Conservation (phyloP, 2,329 filamentous ascomycete genomes). For the Colletotrichum tropicicola region DNA sequence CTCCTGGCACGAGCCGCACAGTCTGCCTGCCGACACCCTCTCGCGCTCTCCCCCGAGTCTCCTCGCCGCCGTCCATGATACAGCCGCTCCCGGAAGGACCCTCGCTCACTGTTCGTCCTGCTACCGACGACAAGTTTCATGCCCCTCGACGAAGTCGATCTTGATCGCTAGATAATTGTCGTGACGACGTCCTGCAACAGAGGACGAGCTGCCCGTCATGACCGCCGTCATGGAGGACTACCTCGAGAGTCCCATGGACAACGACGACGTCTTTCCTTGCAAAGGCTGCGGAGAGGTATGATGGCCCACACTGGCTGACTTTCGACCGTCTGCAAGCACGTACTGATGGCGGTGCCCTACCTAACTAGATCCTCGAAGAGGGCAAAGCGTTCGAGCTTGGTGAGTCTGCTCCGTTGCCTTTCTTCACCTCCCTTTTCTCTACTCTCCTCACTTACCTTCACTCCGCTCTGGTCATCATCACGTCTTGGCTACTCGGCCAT, state of each 20-base stretch:
- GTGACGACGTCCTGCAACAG: slow-evolving; percentile 17
- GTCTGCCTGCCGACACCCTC: slow-evolving; percentile 18
- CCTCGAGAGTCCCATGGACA: slow-evolving; percentile 73
- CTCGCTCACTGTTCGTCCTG: slow-evolving; percentile 7
- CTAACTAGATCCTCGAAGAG: slow-evolving; percentile 88
- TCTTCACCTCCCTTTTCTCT: not conserved
- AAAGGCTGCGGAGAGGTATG: slow-evolving; percentile 92
- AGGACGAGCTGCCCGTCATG: slow-evolving; percentile 44
- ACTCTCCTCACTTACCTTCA: not conserved
- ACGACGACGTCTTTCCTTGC: slow-evolving; percentile 87
- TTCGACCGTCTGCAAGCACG: slow-evolving; percentile 21
- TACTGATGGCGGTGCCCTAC: slow-evolving; percentile 28
- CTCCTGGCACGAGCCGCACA: slow-evolving; percentile 28
- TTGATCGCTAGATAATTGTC: slow-evolving; percentile 18
- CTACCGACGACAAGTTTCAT: slow-evolving; percentile 21
- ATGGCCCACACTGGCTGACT: slow-evolving; percentile 21
- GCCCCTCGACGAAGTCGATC: slow-evolving; percentile 11
- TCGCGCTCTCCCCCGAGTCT: not conserved
- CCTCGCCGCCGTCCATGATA: slow-evolving; percentile 26
- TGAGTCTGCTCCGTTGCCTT: slow-evolving; percentile 53
- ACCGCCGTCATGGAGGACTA: slow-evolving; percentile 67
- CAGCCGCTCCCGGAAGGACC: slow-evolving; percentile 8
- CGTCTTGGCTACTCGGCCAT: not conserved
- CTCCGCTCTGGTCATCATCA: not conserved
- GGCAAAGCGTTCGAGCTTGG: slow-evolving; percentile 98